Evolutionary conservation across 306 rosid species (phyloP).

Genomic region (Cicer pinnatifidum): DNA sequence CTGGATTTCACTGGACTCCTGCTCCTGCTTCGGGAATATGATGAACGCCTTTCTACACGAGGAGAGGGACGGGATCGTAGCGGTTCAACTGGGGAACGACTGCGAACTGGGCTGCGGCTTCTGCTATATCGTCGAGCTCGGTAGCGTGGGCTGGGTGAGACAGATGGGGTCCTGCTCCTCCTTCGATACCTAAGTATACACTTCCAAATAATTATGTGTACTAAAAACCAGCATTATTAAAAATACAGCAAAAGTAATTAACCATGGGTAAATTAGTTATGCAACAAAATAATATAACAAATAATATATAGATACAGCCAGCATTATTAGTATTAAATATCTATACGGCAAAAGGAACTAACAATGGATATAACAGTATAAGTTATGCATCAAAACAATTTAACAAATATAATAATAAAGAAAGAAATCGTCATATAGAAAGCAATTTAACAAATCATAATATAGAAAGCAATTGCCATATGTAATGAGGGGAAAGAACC

Average conservation of each 20-base stretch:
- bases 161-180: constrained; percentile 84
- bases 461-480: neutral
- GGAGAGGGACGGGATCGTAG: constrained; percentile 53
- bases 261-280: neutral
- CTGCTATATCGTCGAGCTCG: constrained; percentile 67
- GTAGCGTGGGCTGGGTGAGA: constrained; percentile 81
- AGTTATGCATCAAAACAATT: too few relatives aligned
- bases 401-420: too few relatives aligned
- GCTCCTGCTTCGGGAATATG: constrained; percentile 58
- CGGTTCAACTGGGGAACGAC: constrained; percentile 58
- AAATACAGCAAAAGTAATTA: neutral
- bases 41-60: constrained; percentile 53
- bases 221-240: neutral
- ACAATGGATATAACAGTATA: too few relatives aligned
- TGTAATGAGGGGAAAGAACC: constrained; percentile 50
- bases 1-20: constrained; percentile 63
- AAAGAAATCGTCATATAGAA: too few relatives aligned
- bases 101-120: constrained; percentile 65
- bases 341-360: too few relatives aligned
- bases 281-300: neutral
- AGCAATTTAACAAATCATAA: neutral
- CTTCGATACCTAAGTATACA: constrained; percentile 68
- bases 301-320: neutral
- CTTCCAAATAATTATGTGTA: constrained; percentile 17
- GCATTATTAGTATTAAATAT: too few relatives aligned